Conservation (phyloP, 140 eudicot genomes). For the Flaveria floridana region DNA sequence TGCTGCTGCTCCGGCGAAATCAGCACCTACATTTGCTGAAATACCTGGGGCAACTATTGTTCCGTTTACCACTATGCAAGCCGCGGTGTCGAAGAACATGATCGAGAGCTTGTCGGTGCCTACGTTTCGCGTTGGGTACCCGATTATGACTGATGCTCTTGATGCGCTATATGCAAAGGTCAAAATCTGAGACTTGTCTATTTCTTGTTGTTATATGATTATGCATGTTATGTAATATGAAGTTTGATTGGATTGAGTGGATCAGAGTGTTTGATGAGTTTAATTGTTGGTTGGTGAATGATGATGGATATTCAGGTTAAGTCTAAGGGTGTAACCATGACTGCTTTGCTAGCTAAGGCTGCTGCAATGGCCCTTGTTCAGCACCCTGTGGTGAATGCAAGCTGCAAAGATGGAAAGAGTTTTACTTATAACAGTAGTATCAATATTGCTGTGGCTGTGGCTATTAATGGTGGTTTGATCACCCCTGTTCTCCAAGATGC, state of each 20-base stretch:
- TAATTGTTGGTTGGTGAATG: slow-evolving; percentile 16
- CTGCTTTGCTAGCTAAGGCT: slow-evolving; percentile 89
- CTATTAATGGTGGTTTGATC: slow-evolving; percentile 86
- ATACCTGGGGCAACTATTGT: slow-evolving; percentile 76
- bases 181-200: neutral
- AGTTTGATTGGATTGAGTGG: neutral
- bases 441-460: slow-evolving; percentile 89
- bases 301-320: slow-evolving; percentile 54
- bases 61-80: slow-evolving; percentile 80
- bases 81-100: slow-evolving; percentile 92
- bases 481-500: slow-evolving; percentile 97
- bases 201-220: neutral
- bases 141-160: slow-evolving; percentile 66
- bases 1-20: slow-evolving; percentile 43
- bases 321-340: slow-evolving; percentile 90
- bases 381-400: slow-evolving; percentile 83
- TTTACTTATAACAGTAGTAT: slow-evolving; percentile 80
- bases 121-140: slow-evolving; percentile 81
- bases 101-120: slow-evolving; percentile 84
- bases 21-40: slow-evolving; percentile 44
- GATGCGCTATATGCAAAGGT: slow-evolving; percentile 90
- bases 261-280: neutral
- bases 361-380: slow-evolving; percentile 94
- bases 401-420: slow-evolving; percentile 93
- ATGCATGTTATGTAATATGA: neutral